Evolutionary conservation across 2,329 filamentous ascomycete species (phyloP), one percentile per base, ranked within the genome.

Genomic region (Arachnomyces sp.): DNA sequence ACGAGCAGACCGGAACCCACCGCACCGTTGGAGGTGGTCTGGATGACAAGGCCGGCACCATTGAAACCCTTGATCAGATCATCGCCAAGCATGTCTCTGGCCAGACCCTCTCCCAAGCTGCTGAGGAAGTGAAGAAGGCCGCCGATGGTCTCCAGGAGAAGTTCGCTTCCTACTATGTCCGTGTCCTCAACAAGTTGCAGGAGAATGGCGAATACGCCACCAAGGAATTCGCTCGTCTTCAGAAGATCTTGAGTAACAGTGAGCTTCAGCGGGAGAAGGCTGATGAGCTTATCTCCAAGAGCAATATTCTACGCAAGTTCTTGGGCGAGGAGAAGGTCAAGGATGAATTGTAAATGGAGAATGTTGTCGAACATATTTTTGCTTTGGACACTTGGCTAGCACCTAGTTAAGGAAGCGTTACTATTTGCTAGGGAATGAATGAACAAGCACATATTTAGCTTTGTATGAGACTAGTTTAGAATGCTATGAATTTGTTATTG

Each of bases 111-210:
- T 70, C 77, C 33, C 78, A 82, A 48, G 76, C 87, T 15, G 72
- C 78, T 28, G 73, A 73, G 32, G 83, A 93, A 66, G 73, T 84
- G 39, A 82, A 83, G 71, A 82, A 83, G 69, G 77, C 79, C 45
- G 81, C 81, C 15, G 74, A 75, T 52, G 70, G 66, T 38, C 62
- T 92, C 38, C 77, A 82, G 67, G 80, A 82, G 64, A 86, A 86
- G 72, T 94, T 90, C 59, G 86, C 86, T 34, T 77, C 89, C 67
- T 98, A 98, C 77, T 96, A 98, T 65, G 73, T 92, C 62, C 86
- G 86, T 62, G 88, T 94, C 40, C 84, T 92, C 45, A 78, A 86
- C 61, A 96, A 95, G 79, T 70, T 92, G 48, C 74, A 71, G 60
- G 73, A 82, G 63, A 93, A 84, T 68, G 74, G 84, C 46, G 82